Conservation (phyloP, 306 rosid genomes). For the Corylus heterophylla region DNA sequence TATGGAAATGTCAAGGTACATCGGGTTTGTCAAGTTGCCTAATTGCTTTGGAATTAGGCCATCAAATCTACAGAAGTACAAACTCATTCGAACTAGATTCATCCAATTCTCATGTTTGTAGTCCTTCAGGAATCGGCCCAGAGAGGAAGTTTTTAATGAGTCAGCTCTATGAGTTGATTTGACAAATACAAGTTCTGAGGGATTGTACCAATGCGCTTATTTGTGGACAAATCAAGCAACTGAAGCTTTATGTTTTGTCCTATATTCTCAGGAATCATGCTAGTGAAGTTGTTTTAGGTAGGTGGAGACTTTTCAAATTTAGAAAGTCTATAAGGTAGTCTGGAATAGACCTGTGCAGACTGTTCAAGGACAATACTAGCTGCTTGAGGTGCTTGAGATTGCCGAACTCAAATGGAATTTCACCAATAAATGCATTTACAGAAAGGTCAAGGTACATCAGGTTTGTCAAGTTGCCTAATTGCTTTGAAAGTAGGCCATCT, state of each 20-base stretch:
- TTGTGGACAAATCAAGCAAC: constrained; percentile 72
- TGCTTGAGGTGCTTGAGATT: constrained; percentile 30
- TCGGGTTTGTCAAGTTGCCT: neutral
- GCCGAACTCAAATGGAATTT: constrained; percentile 73
- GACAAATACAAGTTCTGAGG: constrained; percentile 66
- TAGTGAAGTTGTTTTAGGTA: constrained; percentile 79
- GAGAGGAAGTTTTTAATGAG: constrained; percentile 59
- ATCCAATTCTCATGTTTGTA: neutral
- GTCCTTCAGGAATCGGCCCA: constrained; percentile 68
- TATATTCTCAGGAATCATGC: constrained; percentile 67
- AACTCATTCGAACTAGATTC: too few species aligned
- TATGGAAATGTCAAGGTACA: constrained; percentile 67
- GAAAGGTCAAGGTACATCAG: constrained; percentile 62
- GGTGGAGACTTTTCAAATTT: constrained; percentile 53
- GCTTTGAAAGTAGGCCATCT: too few species aligned
- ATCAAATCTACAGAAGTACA: too few species aligned
- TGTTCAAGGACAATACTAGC: constrained; percentile 79
- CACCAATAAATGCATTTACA: constrained; percentile 70
- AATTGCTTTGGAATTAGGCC: too few species aligned
- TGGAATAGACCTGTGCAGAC: constrained; percentile 82
- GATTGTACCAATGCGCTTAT: constrained; percentile 78
- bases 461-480: too few species aligned
- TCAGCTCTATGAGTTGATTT: constrained; percentile 36
- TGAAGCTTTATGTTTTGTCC: constrained; percentile 70
- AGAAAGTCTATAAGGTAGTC: constrained; percentile 65